Evolutionary conservation across 192 early-diverging fungal species (phyloP).

Genomic region (Mortierella hygrophila): DNA sequence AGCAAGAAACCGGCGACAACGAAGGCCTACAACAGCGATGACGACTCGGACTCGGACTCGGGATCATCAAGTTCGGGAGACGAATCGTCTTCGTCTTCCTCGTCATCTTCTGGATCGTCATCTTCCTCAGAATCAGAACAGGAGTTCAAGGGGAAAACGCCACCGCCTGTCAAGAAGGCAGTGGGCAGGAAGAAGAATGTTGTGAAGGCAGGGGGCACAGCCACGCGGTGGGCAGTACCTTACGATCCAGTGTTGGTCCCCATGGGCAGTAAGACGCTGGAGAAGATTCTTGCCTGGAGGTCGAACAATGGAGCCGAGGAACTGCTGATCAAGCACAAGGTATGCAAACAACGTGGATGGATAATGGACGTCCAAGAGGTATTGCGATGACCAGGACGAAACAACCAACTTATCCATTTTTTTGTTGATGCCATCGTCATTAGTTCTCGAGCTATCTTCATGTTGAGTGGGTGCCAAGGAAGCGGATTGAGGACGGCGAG

Average conservation of each 20-base stretch:
- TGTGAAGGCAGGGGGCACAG: constrained; percentile 25
- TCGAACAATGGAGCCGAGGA: constrained; percentile 66
- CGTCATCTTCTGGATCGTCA: constrained; percentile 7
- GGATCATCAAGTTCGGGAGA: constrained; percentile 40
- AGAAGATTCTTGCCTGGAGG: constrained; percentile 65
- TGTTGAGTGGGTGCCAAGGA: constrained; percentile 76
- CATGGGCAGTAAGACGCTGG: constrained; percentile 62
- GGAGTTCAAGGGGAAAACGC: constrained; percentile 49
- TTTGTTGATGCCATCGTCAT: neutral
- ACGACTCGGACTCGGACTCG: constrained; percentile 31
- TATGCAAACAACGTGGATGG: constrained; percentile 15
- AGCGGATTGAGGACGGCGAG: constrained; percentile 58
- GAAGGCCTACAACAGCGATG: constrained; percentile 16
- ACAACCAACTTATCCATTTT: no score
- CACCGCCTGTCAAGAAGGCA: constrained; percentile 40
- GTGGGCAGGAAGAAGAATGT: constrained; percentile 40
- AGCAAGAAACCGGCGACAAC: constrained; percentile 28
- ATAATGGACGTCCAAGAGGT: neutral
- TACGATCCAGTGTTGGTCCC: constrained; percentile 69
- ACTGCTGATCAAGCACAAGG: constrained; percentile 86
- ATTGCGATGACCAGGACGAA: neutral
- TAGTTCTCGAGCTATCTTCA: constrained; percentile 81
- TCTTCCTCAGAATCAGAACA: constrained; percentile 37
- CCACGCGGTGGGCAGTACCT: constrained; percentile 43
- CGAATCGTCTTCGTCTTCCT: constrained; percentile 21